Evolutionary conservation across 2,329 filamentous ascomycete genomes (phyloP).

Genomic region (Colletotrichum australisinense): DNA sequence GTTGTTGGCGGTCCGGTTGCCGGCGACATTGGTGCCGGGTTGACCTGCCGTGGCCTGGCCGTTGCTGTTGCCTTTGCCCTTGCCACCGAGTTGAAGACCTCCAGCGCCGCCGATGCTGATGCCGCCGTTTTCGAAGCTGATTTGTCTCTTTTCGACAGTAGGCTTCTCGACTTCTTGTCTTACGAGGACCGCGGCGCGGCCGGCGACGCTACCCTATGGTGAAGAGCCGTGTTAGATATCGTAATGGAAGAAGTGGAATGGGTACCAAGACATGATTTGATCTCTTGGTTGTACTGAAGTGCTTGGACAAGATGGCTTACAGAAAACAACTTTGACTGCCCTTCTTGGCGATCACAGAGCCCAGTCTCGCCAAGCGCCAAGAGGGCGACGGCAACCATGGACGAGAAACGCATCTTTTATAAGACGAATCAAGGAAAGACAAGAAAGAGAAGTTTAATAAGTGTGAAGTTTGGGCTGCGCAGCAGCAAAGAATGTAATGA

Average conservation of each 20-base stretch:
- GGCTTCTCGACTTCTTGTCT: slow-evolving; percentile 2
- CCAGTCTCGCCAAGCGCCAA: slow-evolving; percentile 26
- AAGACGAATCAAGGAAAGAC: background rate
- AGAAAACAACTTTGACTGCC: slow-evolving; percentile 10
- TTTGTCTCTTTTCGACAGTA: slow-evolving; percentile 9
- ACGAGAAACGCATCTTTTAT: slow-evolving; percentile 13
- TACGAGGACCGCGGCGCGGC: slow-evolving; percentile 26
- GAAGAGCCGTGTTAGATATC: background rate
- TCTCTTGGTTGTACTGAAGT: background rate
- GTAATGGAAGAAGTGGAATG: background rate
- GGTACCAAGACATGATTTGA: no score
- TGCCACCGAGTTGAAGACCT: slow-evolving; percentile 7
- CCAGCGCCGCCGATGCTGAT: slow-evolving; percentile 20
- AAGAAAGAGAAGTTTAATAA: background rate
- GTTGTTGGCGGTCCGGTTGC: slow-evolving; percentile 8
- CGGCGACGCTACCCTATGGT: slow-evolving; percentile 19
- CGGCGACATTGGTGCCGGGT: background rate
- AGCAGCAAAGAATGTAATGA: slow-evolving; percentile 14
- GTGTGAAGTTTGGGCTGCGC: background rate
- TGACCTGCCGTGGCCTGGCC: background rate
- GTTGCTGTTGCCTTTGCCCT: slow-evolving; percentile 4
- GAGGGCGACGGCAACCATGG: slow-evolving; percentile 1
- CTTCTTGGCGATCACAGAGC: slow-evolving; percentile 29
- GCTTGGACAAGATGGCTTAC: background rate
- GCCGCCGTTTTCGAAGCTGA: slow-evolving; percentile 17